Evolutionary conservation across 2,329 filamentous ascomycete species (phyloP).

Genomic region (Sporothrix brasiliensis): DNA sequence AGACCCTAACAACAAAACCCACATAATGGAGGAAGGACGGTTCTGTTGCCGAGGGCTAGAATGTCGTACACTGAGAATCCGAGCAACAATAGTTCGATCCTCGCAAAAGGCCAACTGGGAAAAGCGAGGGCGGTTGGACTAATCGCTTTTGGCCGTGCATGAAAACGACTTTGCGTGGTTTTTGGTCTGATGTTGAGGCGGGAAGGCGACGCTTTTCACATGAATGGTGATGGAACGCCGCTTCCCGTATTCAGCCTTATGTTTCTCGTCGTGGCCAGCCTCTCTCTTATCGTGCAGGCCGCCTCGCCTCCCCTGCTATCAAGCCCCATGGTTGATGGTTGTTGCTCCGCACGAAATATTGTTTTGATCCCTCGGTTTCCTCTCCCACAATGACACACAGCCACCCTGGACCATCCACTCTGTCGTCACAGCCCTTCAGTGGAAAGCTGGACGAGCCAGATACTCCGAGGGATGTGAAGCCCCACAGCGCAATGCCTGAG

Average conservation of each 20-base stretch:
- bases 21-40: neutral
- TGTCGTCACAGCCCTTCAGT: neutral
- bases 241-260: neutral
- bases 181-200: too few species aligned
- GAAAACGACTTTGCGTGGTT: too few species aligned
- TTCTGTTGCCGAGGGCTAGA: neutral
- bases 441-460: neutral
- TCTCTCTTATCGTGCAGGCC: constrained; percentile 15
- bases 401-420: neutral
- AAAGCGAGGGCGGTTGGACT: neutral
- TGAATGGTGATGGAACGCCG: neutral
- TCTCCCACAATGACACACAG: neutral
- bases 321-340: neutral
- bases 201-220: neutral
- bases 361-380: neutral
- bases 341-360: neutral
- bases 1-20: neutral
- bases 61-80: too few species aligned
- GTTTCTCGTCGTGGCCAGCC: neutral
- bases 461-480: too few species aligned
- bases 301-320: neutral
- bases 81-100: neutral
- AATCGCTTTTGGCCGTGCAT: too few species aligned
- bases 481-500: too few species aligned
- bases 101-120: neutral